phyloP scores from a whole-genome alignment of 148 eudicot species.

The Vaccinium vitisidaea region DNA sequence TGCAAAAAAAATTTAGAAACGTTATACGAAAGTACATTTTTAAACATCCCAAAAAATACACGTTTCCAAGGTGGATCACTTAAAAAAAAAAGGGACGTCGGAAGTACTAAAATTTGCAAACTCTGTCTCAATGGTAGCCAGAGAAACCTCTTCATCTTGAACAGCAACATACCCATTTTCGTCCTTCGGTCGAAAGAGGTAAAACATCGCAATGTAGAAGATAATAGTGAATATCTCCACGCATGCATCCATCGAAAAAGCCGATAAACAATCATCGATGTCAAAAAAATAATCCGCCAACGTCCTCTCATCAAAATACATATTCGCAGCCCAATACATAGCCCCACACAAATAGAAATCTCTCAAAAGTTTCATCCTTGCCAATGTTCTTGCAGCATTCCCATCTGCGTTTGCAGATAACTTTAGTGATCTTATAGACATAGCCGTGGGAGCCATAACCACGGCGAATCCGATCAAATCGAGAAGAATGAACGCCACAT shows the following conservation, averaged over 20 bases:
- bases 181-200: background rate
- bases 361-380: background rate
- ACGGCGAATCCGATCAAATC: background rate
- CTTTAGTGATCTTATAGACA: background rate
- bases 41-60: no score
- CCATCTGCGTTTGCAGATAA: background rate
- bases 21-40: no score
- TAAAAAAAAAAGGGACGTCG: no score
- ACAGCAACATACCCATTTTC: background rate
- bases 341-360: background rate
- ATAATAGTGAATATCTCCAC: background rate
- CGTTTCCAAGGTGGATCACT: no score
- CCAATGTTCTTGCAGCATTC: background rate
- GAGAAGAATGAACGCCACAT: background rate
- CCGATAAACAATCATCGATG: background rate
- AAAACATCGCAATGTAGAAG: background rate
- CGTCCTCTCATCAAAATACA: no score
- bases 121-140: background rate
- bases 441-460: background rate
- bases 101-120: no score
- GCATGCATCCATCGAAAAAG: background rate
- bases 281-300: no score
- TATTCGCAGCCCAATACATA: background rate
- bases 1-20: no score
- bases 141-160: background rate